Percentiles rank a stretch among this genome's conserved stretches.
phyloP scores from a whole-genome alignment of 2,329 filamentous ascomycete species.

The Bimuria novae-zelandiae region DNA sequence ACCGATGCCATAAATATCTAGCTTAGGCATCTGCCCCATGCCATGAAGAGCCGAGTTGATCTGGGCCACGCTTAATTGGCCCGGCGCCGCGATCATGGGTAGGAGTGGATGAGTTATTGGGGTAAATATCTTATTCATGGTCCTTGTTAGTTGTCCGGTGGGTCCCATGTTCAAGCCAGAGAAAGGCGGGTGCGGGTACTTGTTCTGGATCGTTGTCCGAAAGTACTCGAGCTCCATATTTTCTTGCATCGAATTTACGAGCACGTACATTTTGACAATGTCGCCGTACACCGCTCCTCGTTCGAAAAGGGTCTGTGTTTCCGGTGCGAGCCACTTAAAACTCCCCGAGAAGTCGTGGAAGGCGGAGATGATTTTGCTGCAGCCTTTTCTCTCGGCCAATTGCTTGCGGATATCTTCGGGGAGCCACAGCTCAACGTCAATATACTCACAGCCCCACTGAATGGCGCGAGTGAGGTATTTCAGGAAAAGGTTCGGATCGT shows the following conservation, averaged over 20 bases:
- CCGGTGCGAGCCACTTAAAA: constrained; percentile 79
- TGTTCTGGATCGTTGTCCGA: constrained; percentile 72
- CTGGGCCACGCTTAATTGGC: constrained; percentile 82
- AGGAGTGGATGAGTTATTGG: constrained; percentile 85
- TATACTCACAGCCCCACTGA: constrained; percentile 88
- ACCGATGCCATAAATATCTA: constrained; percentile 79
- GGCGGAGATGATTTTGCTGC: constrained; percentile 86
- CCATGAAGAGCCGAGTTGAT: constrained; percentile 80
- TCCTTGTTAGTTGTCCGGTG: constrained; percentile 81
- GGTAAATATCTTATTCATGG: constrained; percentile 83
- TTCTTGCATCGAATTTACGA: constrained; percentile 79
- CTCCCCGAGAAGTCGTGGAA: constrained; percentile 86
- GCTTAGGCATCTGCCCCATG: constrained; percentile 79
- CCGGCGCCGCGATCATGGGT: constrained; percentile 82
- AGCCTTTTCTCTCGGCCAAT: constrained; percentile 72
- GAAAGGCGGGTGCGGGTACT: constrained; percentile 73
- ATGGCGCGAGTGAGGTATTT: constrained; percentile 82
- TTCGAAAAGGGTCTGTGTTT: constrained; percentile 73
- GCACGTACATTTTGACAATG: constrained; percentile 89
- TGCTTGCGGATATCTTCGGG: constrained; percentile 73
- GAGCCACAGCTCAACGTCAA: constrained; percentile 87
- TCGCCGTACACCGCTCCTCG: constrained; percentile 76
- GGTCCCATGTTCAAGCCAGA: constrained; percentile 88
- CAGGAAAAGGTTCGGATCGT: constrained; percentile 74
- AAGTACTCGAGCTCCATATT: constrained; percentile 93